Base-by-base conservation (phyloP, 768 basidiomycete species). In the Exidia glandulosa region DNA sequence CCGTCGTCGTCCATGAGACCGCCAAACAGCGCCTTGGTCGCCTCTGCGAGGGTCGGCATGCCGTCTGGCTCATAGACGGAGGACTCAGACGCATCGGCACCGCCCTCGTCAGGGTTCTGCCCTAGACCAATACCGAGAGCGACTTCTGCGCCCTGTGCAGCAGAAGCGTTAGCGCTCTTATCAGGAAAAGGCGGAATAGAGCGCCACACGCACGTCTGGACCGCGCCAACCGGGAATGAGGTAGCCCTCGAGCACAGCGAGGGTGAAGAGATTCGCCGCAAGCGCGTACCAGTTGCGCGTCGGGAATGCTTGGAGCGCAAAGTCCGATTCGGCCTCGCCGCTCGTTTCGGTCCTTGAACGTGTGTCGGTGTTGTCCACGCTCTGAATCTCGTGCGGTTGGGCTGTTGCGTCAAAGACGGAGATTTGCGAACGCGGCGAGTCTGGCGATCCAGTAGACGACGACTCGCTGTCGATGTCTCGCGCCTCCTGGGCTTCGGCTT, bases 171-270 rank as follows among this genome's bases (percentile, higher is more conserved):
- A 7, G 19, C 9, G 9, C 9, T 54, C 16, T 29, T 25, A 29
- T 54, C 50, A 54, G 30, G 19, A 27, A 19, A 23, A 45, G 7
- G 41, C 10, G 36, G 12, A 37, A 19, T 10, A 37, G 36, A 37
- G 36, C 19, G 36, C 10, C 12, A 6, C 41, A 23, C 50, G 25
- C 50, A 85, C 83, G 37, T 83, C 80, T 1, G 80, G 72, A 1
- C 91, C 90, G 31, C 77, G 79, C 91, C 91, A 94, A 0, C 87
- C 86, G 10, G 83, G 86, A 1, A 83, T 84, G 50, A 93, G 76
- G 67, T 93, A 94, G 0, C 91, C 91, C 66, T 94, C 90, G 57
- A 94, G 72, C 23, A 84, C 87, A 0, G 89, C 89, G n/a, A 90
- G 81, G 4, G 90, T 90, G 31, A 91, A 75, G 27, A 94, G 74